Evolutionary conservation across 441 rosid genomes (phyloP).

Genomic region (Erodium trifolium): DNA sequence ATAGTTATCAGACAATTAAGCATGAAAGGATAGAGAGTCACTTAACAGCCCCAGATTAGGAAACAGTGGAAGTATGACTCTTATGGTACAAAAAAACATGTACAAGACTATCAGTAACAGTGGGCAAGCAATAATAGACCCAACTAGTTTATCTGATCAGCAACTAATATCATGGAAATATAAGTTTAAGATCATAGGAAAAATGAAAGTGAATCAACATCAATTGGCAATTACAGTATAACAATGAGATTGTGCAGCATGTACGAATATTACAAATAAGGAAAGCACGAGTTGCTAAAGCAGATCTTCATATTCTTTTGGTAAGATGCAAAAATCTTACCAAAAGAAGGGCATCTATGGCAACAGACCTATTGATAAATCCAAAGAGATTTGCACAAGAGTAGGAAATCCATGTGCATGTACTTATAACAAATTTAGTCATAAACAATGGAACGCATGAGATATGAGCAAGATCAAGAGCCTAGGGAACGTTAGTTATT

Average conservation of each 20-base stretch:
- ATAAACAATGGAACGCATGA: neutral
- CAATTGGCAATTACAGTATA: neutral
- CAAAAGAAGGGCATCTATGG: neutral
- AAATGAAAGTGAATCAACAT: neutral
- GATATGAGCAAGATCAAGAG: neutral
- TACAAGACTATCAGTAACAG: neutral
- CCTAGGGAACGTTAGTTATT: neutral
- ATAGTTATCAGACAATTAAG: neutral
- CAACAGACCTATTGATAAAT: no score
- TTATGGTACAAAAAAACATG: neutral
- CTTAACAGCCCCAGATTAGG: neutral
- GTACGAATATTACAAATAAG: neutral
- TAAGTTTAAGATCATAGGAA: neutral
- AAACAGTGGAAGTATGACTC: neutral
- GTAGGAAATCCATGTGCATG: neutral
- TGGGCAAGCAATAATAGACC: neutral
- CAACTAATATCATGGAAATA: neutral
- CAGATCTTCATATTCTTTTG: no score
- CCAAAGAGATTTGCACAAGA: neutral
- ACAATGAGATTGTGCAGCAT: neutral
- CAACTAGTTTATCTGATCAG: neutral
- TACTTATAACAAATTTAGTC: neutral
- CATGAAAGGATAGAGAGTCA: neutral
- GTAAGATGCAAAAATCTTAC: no score
- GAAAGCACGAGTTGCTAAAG: no score